phyloP scores from a whole-genome alignment of 148 eudicot species.

The Gaultheria prostrata region DNA sequence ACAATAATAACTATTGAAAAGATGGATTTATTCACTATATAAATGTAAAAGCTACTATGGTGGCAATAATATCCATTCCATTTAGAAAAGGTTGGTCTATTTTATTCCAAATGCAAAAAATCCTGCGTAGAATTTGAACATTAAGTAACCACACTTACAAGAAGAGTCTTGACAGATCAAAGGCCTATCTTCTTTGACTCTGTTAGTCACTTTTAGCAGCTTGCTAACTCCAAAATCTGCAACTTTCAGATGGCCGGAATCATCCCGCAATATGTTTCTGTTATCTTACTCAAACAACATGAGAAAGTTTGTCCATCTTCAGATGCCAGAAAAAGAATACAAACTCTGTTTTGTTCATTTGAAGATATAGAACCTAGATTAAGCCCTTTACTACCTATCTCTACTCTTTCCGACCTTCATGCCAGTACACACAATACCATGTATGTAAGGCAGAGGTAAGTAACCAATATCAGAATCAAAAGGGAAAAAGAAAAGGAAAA shows the following conservation, averaged over 20 bases:
- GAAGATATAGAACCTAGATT: background rate
- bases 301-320: conserved; percentile 23
- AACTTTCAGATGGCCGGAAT: conserved; percentile 95
- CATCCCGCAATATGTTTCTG: conserved; percentile 97
- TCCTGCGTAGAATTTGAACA: background rate
- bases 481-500: background rate
- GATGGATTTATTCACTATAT: background rate
- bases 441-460: background rate
- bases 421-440: background rate
- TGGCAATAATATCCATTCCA: background rate
- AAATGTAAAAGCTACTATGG: background rate
- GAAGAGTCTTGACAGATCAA: conserved; percentile 47
- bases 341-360: background rate
- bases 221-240: conserved; percentile 99
- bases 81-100: background rate
- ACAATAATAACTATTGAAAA: background rate
- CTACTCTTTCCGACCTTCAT: background rate
- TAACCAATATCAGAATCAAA: background rate
- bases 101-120: background rate
- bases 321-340: background rate
- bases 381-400: background rate
- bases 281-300: conserved; percentile 39
- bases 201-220: conserved; percentile 66
- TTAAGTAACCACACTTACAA: conserved; percentile 47
- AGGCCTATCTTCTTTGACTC: conserved; percentile 56